phyloP scores from a whole-genome alignment of 306 rosid species.

The Trifolium subterraneum region DNA sequence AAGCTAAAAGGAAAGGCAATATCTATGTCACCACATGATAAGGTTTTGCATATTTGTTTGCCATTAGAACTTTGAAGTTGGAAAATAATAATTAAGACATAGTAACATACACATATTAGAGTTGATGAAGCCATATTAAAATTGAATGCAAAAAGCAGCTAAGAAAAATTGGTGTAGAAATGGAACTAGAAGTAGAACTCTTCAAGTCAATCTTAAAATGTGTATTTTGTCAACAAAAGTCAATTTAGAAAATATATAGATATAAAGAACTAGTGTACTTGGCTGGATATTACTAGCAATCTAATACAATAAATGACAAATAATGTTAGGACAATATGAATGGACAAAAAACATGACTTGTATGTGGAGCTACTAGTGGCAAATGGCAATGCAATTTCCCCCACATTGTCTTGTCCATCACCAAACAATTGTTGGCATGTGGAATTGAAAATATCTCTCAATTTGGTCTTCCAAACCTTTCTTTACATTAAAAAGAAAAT shows the following conservation, averaged over 20 bases:
- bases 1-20: constrained; percentile 41
- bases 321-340: too few relatives aligned
- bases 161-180: background rate
- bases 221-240: constrained; percentile 27
- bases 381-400: too few relatives aligned
- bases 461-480: too few relatives aligned
- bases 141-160: too few relatives aligned
- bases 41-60: background rate
- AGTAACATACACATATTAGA: background rate
- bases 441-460: too few relatives aligned
- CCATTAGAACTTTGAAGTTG: constrained; percentile 18
- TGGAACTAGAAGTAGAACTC: background rate
- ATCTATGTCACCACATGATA: constrained; percentile 32
- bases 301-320: too few relatives aligned
- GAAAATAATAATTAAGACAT: background rate
- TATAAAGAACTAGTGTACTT: background rate
- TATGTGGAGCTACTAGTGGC: too few relatives aligned
- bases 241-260: background rate
- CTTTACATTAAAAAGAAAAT: too few relatives aligned
- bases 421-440: too few relatives aligned
- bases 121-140: background rate
- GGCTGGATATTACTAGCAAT: too few relatives aligned
- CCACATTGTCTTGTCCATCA: too few relatives aligned
- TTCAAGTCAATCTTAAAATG: background rate
- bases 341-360: too few relatives aligned